A percentile compares a stretch with the other conserved stretches of the same genome.
These are phyloP conservation scores for Tilletia caries DNA, from an alignment of 1,284 basidiomycete genomes.

Conservation along the genomic window DNA sequence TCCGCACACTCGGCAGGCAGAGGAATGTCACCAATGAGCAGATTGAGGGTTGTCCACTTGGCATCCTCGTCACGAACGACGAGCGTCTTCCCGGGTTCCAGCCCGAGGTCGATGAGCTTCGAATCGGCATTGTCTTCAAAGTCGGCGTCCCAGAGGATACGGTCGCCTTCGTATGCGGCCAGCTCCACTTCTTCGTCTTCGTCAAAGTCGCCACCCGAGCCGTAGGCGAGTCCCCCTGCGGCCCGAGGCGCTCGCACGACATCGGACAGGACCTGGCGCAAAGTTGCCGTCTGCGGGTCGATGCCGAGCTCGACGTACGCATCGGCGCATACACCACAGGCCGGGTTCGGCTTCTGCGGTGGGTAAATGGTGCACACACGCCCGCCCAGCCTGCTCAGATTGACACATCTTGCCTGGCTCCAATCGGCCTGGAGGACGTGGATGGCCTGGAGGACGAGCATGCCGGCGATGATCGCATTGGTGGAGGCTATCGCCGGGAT, in stretches of 20 bases:
- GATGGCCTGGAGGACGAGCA: slow-evolving; percentile 85
- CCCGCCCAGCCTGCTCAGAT: slow-evolving; percentile 25
- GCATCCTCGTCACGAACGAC: slow-evolving; percentile 79
- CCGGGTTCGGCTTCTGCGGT: slow-evolving; percentile 28
- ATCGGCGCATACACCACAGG: slow-evolving; percentile 81
- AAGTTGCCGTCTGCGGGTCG: slow-evolving; percentile 65
- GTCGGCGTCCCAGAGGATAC: slow-evolving; percentile 78
- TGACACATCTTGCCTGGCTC: slow-evolving; percentile 29
- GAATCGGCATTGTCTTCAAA: slow-evolving; percentile 78
- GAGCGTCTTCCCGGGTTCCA: slow-evolving; percentile 71
- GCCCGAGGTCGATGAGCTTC: slow-evolving; percentile 68
- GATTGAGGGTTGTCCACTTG: slow-evolving; percentile 28
- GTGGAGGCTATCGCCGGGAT: slow-evolving; percentile 94
- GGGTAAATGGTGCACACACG: slow-evolving; percentile 29
- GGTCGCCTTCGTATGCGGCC: slow-evolving; percentile 69
- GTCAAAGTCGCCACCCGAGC: slow-evolving; percentile 24
- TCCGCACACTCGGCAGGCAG: neutral
- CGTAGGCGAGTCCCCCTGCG: slow-evolving; percentile 58
- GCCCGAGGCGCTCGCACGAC: slow-evolving; percentile 56
- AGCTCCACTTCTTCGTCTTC: slow-evolving; percentile 24
- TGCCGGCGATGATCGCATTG: slow-evolving; percentile 89
- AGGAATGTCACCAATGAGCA: slow-evolving; percentile 26
- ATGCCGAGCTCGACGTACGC: slow-evolving; percentile 73
- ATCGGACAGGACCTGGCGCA: slow-evolving; percentile 70
- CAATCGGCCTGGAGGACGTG: slow-evolving; percentile 65